These are phyloP conservation scores for Chondrus crispus DNA, from an alignment of 23 red algal species.

Conservation along the genomic window DNA sequence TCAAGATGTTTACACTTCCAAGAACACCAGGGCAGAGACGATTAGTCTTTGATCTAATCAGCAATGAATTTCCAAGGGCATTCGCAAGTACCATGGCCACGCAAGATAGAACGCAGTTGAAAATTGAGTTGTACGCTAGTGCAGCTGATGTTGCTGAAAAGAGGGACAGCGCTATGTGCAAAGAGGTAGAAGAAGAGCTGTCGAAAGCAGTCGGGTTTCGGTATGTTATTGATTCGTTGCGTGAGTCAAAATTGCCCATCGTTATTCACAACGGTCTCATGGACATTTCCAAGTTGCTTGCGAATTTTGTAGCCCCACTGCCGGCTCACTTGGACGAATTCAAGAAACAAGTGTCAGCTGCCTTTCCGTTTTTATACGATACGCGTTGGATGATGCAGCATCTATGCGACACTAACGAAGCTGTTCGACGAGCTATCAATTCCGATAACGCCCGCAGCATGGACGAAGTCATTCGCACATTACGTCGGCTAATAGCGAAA, in stretches of 20 bases:
- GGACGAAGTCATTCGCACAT: not conserved
- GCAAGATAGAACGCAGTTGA: constrained; percentile 26
- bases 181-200: not conserved
- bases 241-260: constrained; percentile 8
- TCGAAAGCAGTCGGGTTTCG: constrained; percentile 43
- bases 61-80: constrained; percentile 16
- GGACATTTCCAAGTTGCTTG: constrained; percentile 44
- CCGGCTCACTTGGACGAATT: constrained; percentile 7
- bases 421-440: not conserved
- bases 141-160: constrained; percentile 1
- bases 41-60: constrained; percentile 46
- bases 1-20: constrained; percentile 34
- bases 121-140: not conserved
- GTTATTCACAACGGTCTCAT: constrained; percentile 47
- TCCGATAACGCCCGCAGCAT: not conserved
- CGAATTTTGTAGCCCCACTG: constrained; percentile 43
- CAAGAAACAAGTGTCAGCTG: not conserved
- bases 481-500: not conserved
- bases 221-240: constrained; percentile 40
- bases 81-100: constrained; percentile 4
- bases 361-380: constrained; percentile 49
- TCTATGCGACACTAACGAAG: not conserved
- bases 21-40: constrained; percentile 10
- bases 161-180: not conserved
- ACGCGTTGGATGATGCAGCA: constrained; percentile 48